A percentile compares a stretch with the other conserved stretches of the same genome.
Evolutionary conservation across 1,284 basidiomycete genomes (phyloP).

Genomic region (Pisolithus thermaeus): DNA sequence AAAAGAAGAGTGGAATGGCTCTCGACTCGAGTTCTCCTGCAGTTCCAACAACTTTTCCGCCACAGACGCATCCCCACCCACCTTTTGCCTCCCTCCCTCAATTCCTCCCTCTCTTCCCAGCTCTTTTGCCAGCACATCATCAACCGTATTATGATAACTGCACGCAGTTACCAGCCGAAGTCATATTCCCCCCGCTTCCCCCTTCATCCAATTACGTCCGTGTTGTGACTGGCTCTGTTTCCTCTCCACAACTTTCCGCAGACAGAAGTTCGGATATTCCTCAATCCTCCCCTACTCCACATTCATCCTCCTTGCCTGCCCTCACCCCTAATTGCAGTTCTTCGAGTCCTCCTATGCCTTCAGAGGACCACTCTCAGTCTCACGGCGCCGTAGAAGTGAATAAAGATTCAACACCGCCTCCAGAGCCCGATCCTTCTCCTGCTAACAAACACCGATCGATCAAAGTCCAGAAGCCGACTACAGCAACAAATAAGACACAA

Average conservation of each 20-base stretch:
- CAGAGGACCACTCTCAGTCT: slow-evolving; percentile 22
- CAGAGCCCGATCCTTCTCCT: slow-evolving; percentile 10
- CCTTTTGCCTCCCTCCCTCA: slow-evolving; percentile 33
- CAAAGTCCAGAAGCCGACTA: slow-evolving; percentile 15
- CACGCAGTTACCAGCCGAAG: slow-evolving; percentile 45
- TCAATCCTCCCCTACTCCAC: slow-evolving; percentile 25
- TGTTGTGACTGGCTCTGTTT: slow-evolving; percentile 12
- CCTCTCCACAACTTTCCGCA: slow-evolving; percentile 23
- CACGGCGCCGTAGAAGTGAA: slow-evolving; percentile 7
- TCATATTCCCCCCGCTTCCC: slow-evolving; percentile 65
- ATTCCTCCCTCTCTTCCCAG: slow-evolving; percentile 49
- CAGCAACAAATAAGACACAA: slow-evolving; percentile 16
- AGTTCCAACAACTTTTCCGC: slow-evolving; percentile 1
- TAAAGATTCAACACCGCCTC: slow-evolving; percentile 15
- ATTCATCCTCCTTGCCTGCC: slow-evolving; percentile 44
- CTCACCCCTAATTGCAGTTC: slow-evolving; percentile 59
- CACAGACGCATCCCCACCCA: slow-evolving; percentile 11
- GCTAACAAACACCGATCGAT: slow-evolving; percentile 7
- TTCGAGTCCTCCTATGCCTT: slow-evolving; percentile 55
- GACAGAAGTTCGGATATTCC: slow-evolving; percentile 14
- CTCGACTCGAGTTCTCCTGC: slow-evolving; percentile 24
- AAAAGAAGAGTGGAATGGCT: slow-evolving; percentile 33
- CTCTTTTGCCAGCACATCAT: slow-evolving; percentile 56
- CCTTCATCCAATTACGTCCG: slow-evolving; percentile 42
- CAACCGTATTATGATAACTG: slow-evolving; percentile 65